Evolutionary conservation across 306 rosid genomes (phyloP).

Genomic region (Medicago ruthenica): DNA sequence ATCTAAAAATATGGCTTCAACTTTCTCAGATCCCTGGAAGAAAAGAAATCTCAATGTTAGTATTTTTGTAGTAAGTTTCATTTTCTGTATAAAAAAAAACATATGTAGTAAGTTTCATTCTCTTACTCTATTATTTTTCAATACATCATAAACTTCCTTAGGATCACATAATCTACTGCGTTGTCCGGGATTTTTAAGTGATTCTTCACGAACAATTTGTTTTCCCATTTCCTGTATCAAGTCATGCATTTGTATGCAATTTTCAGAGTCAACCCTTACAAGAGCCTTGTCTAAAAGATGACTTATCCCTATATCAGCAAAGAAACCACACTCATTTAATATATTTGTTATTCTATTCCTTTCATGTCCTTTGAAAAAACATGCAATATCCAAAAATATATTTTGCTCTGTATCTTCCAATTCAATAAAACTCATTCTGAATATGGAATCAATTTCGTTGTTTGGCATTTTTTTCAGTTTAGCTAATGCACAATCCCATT

Average conservation of each 20-base stretch:
- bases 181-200: not conserved
- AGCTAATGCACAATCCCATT: conserved; percentile 38
- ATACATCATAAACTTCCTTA: not conserved
- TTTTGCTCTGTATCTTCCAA: not conserved
- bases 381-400: conserved; percentile 36
- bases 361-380: not conserved
- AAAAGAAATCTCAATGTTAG: not conserved
- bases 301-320: too few species aligned
- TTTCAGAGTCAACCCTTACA: too few species aligned
- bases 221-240: too few species aligned
- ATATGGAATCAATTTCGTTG: conserved; percentile 8
- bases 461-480: conserved; percentile 6
- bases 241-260: too few species aligned
- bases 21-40: conserved; percentile 21
- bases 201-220: too few species aligned
- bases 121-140: conserved; percentile 22
- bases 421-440: conserved; percentile 24
- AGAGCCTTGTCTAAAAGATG: too few species aligned
- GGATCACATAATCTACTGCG: conserved; percentile 8
- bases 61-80: too few species aligned
- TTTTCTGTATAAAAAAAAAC: not conserved
- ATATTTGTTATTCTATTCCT: not conserved
- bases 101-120: too few species aligned
- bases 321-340: not conserved
- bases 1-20: conserved; percentile 16